A percentile compares a stretch with the other conserved stretches of the same genome.
These are phyloP conservation scores for Solanum ossicruentum DNA, from an alignment of 257 asterid species.

Conservation along the genomic window DNA sequence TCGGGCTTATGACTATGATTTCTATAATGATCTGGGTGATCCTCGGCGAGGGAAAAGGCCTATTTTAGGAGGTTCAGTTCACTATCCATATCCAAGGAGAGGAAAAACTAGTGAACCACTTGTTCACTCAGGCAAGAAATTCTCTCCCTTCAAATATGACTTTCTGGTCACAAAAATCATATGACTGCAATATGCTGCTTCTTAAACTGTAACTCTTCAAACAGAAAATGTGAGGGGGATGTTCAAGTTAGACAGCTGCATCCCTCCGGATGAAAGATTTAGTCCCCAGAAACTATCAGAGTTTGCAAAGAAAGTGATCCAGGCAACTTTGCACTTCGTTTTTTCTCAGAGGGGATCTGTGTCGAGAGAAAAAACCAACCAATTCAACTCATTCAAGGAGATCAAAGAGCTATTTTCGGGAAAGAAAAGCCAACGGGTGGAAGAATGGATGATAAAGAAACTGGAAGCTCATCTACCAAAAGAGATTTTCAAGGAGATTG, in stretches of 20 bases:
- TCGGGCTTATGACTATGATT: conserved; percentile 28
- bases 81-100: conserved; percentile 43
- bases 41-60: conserved; percentile 22
- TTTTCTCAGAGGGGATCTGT: conserved; percentile 9
- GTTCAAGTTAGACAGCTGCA: conserved; percentile 2
- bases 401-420: conserved; percentile 15
- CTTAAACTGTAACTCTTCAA: background rate
- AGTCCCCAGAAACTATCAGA: conserved; percentile 28
- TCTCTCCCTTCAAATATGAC: background rate
- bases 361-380: conserved; percentile 10
- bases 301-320: conserved; percentile 12
- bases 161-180: background rate
- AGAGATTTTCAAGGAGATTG: conserved; percentile 17
- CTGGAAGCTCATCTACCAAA: conserved; percentile 20
- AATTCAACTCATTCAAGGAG: conserved; percentile 25
- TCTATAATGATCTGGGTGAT: conserved; percentile 28
- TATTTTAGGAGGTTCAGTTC: conserved; percentile 26
- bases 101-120: conserved; percentile 28
- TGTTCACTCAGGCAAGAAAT: conserved; percentile 10
- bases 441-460: conserved; percentile 14
- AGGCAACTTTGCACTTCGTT: conserved; percentile 23
- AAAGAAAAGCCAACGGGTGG: conserved; percentile 2
- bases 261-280: conserved; percentile 37
- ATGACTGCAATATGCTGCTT: background rate
- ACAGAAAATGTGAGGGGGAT: background rate